These are phyloP conservation scores for Sphaerobolus stellatus DNA, from an alignment of 1,284 basidiomycete genomes.

Conservation along the genomic window DNA sequence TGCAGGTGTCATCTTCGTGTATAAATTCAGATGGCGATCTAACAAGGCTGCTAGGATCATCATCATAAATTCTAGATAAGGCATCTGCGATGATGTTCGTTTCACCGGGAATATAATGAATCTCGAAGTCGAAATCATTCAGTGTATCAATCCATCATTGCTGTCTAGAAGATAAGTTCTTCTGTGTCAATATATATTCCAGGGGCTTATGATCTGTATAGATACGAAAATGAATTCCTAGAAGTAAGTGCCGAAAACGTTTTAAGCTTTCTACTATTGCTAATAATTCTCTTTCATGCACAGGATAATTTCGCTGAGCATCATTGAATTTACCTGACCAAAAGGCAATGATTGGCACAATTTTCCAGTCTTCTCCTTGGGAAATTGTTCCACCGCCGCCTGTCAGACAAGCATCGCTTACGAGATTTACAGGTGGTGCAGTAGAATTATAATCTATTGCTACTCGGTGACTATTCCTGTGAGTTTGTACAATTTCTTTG, in stretches of 20 bases:
- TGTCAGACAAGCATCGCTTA: slow-evolving; percentile 23
- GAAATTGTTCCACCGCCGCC: slow-evolving; percentile 20
- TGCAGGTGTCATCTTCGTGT: no score
- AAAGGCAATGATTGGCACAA: slow-evolving; percentile 22
- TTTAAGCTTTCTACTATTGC: slow-evolving; percentile 25
- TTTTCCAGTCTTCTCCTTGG: slow-evolving; percentile 20
- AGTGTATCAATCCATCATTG: slow-evolving; percentile 32
- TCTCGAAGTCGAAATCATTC: slow-evolving; percentile 32
- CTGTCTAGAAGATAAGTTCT: slow-evolving; percentile 30
- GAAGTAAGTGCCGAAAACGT: slow-evolving; percentile 20
- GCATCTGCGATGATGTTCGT: slow-evolving; percentile 6
- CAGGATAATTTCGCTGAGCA: slow-evolving; percentile 31
- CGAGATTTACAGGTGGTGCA: slow-evolving; percentile 19
- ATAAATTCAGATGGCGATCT: slow-evolving; percentile 14
- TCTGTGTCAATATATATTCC: slow-evolving; percentile 31
- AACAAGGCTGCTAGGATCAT: slow-evolving; percentile 9
- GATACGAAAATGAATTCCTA: slow-evolving; percentile 30
- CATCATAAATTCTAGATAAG: slow-evolving; percentile 18
- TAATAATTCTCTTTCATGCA: slow-evolving; percentile 27
- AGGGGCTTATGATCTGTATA: slow-evolving; percentile 37
- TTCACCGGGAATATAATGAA: slow-evolving; percentile 33
- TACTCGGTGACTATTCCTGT: slow-evolving; percentile 19
- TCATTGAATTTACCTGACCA: slow-evolving; percentile 31
- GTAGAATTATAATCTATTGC: slow-evolving; percentile 22
- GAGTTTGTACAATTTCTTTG: slow-evolving; percentile 21